Evolutionary conservation across 2,329 filamentous ascomycete species (phyloP).

Genomic region (Fusarium annulatum): DNA sequence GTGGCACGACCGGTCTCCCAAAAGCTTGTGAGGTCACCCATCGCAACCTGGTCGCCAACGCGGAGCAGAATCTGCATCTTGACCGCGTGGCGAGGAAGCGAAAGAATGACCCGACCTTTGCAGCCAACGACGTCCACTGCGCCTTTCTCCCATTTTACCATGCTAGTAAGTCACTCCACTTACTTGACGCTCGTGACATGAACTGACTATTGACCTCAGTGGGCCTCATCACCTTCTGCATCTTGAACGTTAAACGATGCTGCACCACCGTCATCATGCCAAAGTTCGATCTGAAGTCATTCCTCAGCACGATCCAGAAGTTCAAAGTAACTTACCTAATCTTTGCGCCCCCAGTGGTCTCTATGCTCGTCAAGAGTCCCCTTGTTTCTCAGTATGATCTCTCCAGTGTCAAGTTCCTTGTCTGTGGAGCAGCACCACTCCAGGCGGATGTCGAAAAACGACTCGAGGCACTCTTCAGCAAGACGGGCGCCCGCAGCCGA

Average conservation of each 20-base stretch:
- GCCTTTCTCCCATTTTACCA: conserved; percentile 11
- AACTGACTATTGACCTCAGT: neutral
- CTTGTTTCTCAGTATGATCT: neutral
- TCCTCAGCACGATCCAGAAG: neutral
- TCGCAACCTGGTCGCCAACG: conserved; percentile 12
- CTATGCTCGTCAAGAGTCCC: neutral
- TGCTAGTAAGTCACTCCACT: neutral
- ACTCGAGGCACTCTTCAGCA: conserved; percentile 1
- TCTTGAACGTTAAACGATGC: neutral
- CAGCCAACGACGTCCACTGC: neutral
- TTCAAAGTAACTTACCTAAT: neutral
- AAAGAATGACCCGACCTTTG: neutral
- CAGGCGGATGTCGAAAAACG: neutral
- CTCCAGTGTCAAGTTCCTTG: neutral
- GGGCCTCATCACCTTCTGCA: neutral
- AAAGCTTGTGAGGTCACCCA: conserved; percentile 7
- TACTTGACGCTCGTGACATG: fast-evolving
- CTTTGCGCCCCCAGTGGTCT: conserved; percentile 4
- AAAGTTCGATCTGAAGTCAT: neutral
- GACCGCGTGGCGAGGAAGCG: neutral
- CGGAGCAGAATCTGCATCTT: conserved; percentile 6
- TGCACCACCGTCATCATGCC: conserved; percentile 6
- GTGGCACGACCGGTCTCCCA: neutral
- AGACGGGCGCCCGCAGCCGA: neutral
- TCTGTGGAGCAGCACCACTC: conserved; percentile 11